Evolutionary conservation across 805 yeast genomes (phyloP).

Genomic region (Debaryomyces tyrocola): DNA sequence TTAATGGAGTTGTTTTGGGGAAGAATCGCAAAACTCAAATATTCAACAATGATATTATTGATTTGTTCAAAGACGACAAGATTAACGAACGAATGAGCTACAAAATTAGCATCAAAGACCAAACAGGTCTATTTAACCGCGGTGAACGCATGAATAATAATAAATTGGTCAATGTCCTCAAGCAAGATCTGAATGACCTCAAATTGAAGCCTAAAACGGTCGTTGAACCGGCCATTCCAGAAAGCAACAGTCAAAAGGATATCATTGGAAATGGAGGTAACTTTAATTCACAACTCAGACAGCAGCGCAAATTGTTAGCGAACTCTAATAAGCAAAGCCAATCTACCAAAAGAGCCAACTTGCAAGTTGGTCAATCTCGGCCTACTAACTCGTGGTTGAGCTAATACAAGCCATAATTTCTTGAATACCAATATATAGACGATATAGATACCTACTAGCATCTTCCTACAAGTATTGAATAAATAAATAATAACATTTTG

Average conservation of each 20-base stretch:
- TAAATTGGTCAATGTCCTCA: constrained; percentile 20
- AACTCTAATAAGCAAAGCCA: constrained; percentile 17
- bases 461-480: no score
- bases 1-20: constrained; percentile 60
- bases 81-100: constrained; percentile 55
- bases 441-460: no score
- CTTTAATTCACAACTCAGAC: constrained; percentile 27
- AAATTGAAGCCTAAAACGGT: constrained; percentile 26
- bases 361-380: constrained; percentile 24
- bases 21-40: constrained; percentile 62
- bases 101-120: constrained; percentile 52
- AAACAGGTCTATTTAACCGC: constrained; percentile 62
- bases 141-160: constrained; percentile 30
- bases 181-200: constrained; percentile 27
- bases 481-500: no score
- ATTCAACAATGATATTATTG: constrained; percentile 63
- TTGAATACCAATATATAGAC: no score
- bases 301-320: constrained; percentile 21
- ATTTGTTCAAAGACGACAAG: constrained; percentile 61
- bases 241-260: constrained; percentile 4
- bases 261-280: constrained; percentile 25
- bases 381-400: constrained; percentile 25
- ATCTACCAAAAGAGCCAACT: constrained; percentile 25
- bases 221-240: constrained; percentile 6
- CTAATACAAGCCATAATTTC: neutral